A percentile compares a stretch with the other conserved stretches of the same genome.
Evolutionary conservation across 306 rosid genomes (phyloP).

Genomic region (Elaeagnus macrophylla): DNA sequence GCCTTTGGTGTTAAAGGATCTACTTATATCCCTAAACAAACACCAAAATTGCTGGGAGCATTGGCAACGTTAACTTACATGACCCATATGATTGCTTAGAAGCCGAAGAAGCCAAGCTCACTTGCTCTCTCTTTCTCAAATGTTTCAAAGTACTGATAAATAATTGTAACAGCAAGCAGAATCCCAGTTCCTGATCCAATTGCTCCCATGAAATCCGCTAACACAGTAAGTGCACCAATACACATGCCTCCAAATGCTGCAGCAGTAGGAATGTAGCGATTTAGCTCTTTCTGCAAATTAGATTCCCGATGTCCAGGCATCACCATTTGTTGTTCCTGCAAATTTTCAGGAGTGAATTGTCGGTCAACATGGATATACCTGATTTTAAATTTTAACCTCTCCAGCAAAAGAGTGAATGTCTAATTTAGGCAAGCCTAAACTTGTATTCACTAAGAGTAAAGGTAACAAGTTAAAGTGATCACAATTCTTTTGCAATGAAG

Average conservation of each 20-base stretch:
- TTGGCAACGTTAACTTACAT: too few relatives aligned
- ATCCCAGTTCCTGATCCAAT: conserved; percentile 91
- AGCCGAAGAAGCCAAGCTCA: conserved; percentile 83
- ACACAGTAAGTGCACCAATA: conserved; percentile 81
- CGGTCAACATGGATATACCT: neutral
- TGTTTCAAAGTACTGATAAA: conserved; percentile 83
- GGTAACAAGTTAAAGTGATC: too few relatives aligned
- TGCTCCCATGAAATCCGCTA: conserved; percentile 96
- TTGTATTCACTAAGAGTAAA: too few relatives aligned
- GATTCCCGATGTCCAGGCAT: conserved; percentile 93
- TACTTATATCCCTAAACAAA: too few relatives aligned
- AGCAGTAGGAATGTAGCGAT: conserved; percentile 89
- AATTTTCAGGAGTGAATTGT: neutral
- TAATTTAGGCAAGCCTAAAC: too few relatives aligned
- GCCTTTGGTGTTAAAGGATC: too few relatives aligned
- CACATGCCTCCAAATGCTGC: conserved; percentile 92
- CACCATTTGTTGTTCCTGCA: conserved; percentile 96
- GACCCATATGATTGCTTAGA: conserved; percentile 19
- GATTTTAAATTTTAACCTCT: too few relatives aligned
- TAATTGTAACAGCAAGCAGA: conserved; percentile 81
- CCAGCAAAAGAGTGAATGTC: too few relatives aligned
- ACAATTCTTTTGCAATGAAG: too few relatives aligned
- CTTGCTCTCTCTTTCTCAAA: conserved; percentile 85
- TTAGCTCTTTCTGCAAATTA: conserved; percentile 73
- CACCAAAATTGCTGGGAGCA: too few relatives aligned